phyloP scores from a whole-genome alignment of 805 yeast species.

The Brettanomyces sp. region DNA sequence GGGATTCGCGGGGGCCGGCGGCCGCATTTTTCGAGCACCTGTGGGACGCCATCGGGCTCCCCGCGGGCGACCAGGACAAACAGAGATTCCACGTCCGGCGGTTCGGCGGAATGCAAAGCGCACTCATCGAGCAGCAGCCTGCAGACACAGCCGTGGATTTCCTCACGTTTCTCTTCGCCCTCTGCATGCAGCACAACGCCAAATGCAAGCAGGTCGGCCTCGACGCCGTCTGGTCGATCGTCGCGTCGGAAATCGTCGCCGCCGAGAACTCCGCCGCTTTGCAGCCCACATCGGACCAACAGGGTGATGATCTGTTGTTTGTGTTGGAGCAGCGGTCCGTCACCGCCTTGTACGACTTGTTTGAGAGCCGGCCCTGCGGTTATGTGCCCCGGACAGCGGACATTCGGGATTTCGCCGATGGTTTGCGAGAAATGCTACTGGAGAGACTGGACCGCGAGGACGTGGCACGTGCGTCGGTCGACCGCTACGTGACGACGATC shows the following conservation, averaged over 20 bases:
- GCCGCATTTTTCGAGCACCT: constrained; percentile 44
- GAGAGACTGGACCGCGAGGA: constrained; percentile 50
- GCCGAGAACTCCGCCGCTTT: constrained; percentile 31
- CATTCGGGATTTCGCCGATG: constrained; percentile 42
- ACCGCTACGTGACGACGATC: constrained; percentile 43
- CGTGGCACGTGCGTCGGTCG: constrained; percentile 43
- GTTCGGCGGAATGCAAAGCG: constrained; percentile 58
- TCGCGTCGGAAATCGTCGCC: constrained; percentile 55
- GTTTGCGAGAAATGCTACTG: constrained; percentile 36
- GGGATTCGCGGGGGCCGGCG: constrained; percentile 51
- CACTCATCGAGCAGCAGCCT: neutral
- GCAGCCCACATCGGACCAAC: neutral
- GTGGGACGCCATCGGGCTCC: constrained; percentile 74
- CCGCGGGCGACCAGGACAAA: constrained; percentile 42
- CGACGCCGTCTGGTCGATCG: constrained; percentile 59
- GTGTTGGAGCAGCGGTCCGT: constrained; percentile 58
- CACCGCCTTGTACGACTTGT: constrained; percentile 54
- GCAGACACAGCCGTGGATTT: constrained; percentile 32
- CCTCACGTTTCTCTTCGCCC: constrained; percentile 50
- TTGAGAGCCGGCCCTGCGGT: constrained; percentile 26
- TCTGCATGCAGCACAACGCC: constrained; percentile 59
- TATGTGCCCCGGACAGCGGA: constrained; percentile 50
- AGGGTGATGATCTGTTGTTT: constrained; percentile 23
- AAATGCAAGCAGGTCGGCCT: constrained; percentile 55
- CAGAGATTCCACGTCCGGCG: constrained; percentile 48